phyloP scores from a whole-genome alignment of 208 protist species.

The Tritrichomonas foetus region DNA sequence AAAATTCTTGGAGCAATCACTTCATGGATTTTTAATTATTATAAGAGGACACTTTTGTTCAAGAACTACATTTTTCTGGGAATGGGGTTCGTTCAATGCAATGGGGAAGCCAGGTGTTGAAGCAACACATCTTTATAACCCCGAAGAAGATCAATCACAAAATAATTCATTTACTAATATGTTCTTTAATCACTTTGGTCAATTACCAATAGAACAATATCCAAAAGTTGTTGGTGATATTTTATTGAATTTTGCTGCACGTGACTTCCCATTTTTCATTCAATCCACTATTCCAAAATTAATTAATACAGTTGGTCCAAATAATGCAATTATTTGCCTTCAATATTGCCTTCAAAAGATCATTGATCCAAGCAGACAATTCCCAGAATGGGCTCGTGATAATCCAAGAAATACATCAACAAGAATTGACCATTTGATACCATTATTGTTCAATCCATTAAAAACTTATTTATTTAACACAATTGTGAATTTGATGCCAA shows the following conservation, averaged over 20 bases:
- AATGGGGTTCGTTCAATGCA: conserved; percentile 2
- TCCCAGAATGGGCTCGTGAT: neutral
- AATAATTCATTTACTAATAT: conserved; percentile 13
- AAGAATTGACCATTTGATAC: neutral
- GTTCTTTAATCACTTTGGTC: neutral
- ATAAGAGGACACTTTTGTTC: neutral
- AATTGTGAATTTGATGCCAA: too few relatives aligned
- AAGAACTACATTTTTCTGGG: neutral
- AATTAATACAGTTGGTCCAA: neutral
- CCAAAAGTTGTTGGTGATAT: neutral
- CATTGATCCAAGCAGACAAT: neutral
- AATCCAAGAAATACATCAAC: neutral
- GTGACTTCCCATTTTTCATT: neutral
- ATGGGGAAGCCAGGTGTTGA: neutral
- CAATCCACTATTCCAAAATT: neutral
- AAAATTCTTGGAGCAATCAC: neutral
- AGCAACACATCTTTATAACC: neutral
- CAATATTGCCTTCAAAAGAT: neutral
- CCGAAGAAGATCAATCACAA: neutral
- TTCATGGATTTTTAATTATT: neutral
- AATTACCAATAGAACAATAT: neutral
- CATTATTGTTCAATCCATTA: neutral
- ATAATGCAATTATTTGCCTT: neutral
- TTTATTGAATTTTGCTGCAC: conserved; percentile 25
- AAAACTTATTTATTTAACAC: neutral